Conservation (phyloP, 306 rosid genomes). For the Prinsepia uniflora region DNA sequence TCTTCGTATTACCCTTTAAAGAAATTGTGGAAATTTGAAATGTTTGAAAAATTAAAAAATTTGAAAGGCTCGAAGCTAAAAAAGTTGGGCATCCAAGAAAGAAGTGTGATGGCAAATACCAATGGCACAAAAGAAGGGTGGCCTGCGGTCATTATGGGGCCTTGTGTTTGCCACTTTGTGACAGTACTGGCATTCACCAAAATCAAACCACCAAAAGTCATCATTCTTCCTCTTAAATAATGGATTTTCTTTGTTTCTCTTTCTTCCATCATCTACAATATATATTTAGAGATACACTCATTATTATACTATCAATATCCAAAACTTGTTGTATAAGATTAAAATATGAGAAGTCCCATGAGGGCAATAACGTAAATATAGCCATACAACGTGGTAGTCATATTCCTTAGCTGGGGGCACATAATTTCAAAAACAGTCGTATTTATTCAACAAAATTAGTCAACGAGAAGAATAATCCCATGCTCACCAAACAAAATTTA, state of each 20-base stretch:
- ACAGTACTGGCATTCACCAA: constrained; percentile 14
- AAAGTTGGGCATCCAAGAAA: constrained; percentile 16
- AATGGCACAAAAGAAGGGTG: constrained; percentile 16
- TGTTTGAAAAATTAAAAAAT: constrained; percentile 17
- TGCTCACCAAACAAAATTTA: too few relatives aligned
- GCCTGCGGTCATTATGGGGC: constrained; percentile 36
- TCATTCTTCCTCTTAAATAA: constrained; percentile 25
- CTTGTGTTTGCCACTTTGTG: constrained; percentile 52
- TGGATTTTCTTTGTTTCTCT: constrained; percentile 21
- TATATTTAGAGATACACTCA: not conserved
- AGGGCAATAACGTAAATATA: not conserved
- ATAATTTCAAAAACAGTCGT: too few relatives aligned
- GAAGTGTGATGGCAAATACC: constrained; percentile 31
- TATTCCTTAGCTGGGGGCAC: too few relatives aligned
- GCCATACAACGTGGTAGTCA: not conserved
- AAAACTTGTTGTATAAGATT: not conserved
- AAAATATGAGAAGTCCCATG: too few relatives aligned
- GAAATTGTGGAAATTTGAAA: not conserved
- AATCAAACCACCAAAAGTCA: constrained; percentile 14
- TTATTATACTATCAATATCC: not conserved
- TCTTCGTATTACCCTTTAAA: too few relatives aligned
- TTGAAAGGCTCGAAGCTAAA: not conserved
- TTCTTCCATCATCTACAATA: constrained; percentile 15
- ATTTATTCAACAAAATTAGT: too few relatives aligned
- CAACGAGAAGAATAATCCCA: too few relatives aligned